Conservation (phyloP, 441 rosid species). For the Omphalea diandra region DNA sequence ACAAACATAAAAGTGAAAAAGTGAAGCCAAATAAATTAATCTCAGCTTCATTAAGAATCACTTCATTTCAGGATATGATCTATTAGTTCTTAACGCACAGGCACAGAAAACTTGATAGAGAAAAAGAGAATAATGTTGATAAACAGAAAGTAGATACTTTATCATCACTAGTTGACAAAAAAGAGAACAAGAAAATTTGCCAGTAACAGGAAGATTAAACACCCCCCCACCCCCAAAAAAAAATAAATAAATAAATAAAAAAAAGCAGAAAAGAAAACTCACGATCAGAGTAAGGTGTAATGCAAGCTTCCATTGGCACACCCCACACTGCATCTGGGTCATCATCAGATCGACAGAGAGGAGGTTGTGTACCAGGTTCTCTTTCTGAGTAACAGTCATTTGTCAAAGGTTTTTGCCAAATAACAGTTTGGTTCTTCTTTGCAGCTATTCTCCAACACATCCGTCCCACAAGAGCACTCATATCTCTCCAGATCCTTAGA, state of each 20-base stretch:
- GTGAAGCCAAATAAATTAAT: background rate
- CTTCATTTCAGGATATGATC: background rate
- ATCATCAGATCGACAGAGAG: slow-evolving; percentile 77
- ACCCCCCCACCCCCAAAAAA: too few species aligned
- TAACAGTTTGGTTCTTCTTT: slow-evolving; percentile 91
- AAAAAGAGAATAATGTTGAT: background rate
- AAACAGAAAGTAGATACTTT: background rate
- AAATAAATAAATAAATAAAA: too few species aligned
- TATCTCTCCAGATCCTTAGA: slow-evolving; percentile 87
- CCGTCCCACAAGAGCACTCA: slow-evolving; percentile 85
- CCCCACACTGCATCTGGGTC: slow-evolving; percentile 90
- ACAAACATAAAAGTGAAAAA: background rate
- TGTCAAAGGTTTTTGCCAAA: slow-evolving; percentile 95
- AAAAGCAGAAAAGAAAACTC: slow-evolving; percentile 33
- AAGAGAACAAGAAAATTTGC: background rate
- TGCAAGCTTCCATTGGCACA: slow-evolving; percentile 92
- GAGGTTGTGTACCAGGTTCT: slow-evolving; percentile 88
- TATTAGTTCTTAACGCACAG: background rate
- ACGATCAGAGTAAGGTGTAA: slow-evolving; percentile 87
- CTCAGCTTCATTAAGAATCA: background rate
- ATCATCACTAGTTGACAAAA: background rate
- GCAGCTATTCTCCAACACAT: slow-evolving; percentile 98
- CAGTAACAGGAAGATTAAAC: background rate
- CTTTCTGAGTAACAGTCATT: slow-evolving; percentile 89
- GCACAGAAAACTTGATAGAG: background rate